These are phyloP conservation scores for Arctium minus DNA, from an alignment of 129 eudicot genomes.

Conservation along the genomic window DNA sequence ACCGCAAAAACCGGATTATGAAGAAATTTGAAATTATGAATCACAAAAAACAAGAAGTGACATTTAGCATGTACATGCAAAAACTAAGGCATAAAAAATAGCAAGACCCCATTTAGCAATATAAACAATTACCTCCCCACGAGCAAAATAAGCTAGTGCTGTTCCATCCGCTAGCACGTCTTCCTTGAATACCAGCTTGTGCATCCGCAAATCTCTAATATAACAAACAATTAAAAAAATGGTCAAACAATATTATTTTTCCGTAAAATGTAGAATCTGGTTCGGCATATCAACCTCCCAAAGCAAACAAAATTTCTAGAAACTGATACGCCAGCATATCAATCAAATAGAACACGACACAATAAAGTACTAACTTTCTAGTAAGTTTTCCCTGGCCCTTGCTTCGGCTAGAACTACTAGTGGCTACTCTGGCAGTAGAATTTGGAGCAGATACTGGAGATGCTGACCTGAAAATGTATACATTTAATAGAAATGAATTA, in stretches of 20 bases:
- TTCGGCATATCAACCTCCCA: neutral
- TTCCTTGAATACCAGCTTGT: slow-evolving; percentile 65
- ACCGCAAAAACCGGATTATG: neutral
- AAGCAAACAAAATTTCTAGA: neutral
- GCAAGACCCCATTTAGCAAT: neutral
- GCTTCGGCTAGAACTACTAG: slow-evolving; percentile 28
- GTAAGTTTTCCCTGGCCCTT: slow-evolving; percentile 70
- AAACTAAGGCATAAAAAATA: neutral
- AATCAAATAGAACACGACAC: neutral
- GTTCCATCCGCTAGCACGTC: slow-evolving; percentile 79
- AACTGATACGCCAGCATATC: neutral
- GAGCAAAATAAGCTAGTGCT: slow-evolving; percentile 57
- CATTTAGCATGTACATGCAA: neutral
- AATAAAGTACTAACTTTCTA: slow-evolving; percentile 49
- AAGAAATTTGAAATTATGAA: neutral
- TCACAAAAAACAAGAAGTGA: neutral
- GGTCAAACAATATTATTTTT: neutral
- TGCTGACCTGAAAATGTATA: slow-evolving; percentile 30
- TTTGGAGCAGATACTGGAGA: slow-evolving; percentile 27
- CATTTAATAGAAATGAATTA: neutral
- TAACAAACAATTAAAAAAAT: neutral
- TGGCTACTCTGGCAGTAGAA: slow-evolving; percentile 24
- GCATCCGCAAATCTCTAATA: slow-evolving; percentile 79
- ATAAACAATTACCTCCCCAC: slow-evolving; percentile 61
- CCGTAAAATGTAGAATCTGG: neutral